These are phyloP conservation scores for Didymella lethalis DNA, from an alignment of 2,329 filamentous ascomycete species.

Conservation along the genomic window DNA sequence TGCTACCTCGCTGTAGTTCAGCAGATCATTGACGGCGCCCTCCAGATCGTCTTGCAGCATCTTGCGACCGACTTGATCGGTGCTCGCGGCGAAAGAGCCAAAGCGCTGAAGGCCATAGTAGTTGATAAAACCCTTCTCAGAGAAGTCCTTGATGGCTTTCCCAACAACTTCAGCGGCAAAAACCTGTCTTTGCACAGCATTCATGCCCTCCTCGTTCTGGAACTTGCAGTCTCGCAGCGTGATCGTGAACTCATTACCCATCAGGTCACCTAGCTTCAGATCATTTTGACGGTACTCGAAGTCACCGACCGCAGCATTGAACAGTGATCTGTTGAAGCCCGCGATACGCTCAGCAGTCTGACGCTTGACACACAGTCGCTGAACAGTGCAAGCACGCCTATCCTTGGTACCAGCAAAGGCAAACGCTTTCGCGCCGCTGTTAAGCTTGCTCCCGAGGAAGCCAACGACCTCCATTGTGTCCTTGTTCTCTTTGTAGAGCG, in stretches of 20 bases:
- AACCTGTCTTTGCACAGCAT: conserved; percentile 50
- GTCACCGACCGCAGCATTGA: conserved; percentile 74
- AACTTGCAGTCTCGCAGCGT: conserved; percentile 86
- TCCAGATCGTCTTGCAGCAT: conserved; percentile 84
- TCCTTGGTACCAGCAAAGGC: conserved; percentile 92
- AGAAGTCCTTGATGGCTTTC: conserved; percentile 71
- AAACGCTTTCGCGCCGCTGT: conserved; percentile 72
- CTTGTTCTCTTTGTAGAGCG: conserved; percentile 94
- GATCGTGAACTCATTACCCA: conserved; percentile 92
- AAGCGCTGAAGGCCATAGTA: conserved; percentile 99
- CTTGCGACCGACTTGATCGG: conserved; percentile 82
- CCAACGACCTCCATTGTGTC: conserved; percentile 92
- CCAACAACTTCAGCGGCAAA: conserved; percentile 62
- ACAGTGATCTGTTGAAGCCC: conserved; percentile 66
- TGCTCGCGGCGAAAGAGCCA: conserved; percentile 85
- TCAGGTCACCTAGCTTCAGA: conserved; percentile 82
- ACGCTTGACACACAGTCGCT: conserved; percentile 75
- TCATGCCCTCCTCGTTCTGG: conserved; percentile 52
- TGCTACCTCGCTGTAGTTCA: conserved; percentile 73
- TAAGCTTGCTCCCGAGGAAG: conserved; percentile 76
- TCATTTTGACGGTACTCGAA: conserved; percentile 77
- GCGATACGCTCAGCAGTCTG: conserved; percentile 70
- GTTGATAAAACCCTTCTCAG: conserved; percentile 86
- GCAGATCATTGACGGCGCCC: conserved; percentile 78
- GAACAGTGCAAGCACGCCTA: conserved; percentile 82